These are phyloP conservation scores for Effrenium voratum DNA, from an alignment of 73 alveolate genomes.

Conservation along the genomic window DNA sequence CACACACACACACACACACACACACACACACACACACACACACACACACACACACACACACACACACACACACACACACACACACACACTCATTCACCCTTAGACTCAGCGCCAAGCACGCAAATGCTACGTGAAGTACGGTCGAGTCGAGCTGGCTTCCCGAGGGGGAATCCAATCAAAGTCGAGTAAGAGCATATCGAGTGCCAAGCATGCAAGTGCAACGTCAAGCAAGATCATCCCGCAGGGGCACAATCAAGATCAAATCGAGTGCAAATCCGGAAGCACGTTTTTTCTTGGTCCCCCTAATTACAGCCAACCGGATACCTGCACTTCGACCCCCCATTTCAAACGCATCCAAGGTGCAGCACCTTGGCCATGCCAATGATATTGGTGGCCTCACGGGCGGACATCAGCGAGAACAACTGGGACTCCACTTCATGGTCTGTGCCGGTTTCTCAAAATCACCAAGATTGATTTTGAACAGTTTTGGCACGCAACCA, in stretches of 20 bases:
- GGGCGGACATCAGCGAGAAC: background rate
- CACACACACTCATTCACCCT: background rate
- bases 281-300: background rate
- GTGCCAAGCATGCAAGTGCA: background rate
- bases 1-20: too few species aligned
- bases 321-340: too few species aligned
- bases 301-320: background rate
- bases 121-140: background rate
- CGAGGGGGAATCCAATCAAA: background rate
- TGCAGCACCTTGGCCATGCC: conserved; percentile 82
- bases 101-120: background rate
- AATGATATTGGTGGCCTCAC: conserved; percentile 72
- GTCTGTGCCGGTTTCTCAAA: too few species aligned
- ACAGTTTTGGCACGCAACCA: too few species aligned
- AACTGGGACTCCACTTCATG: background rate
- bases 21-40: too few species aligned
- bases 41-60: too few species aligned
- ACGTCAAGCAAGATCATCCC: background rate
- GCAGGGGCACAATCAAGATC: background rate
- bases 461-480: too few species aligned
- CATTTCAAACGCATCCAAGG: background rate
- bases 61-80: background rate
- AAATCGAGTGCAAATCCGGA: background rate
- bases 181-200: background rate
- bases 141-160: background rate